These are phyloP conservation scores for Ampelocalamus luodianensis DNA, from an alignment of 176 grass and related monocot genomes.

Conservation along the genomic window DNA sequence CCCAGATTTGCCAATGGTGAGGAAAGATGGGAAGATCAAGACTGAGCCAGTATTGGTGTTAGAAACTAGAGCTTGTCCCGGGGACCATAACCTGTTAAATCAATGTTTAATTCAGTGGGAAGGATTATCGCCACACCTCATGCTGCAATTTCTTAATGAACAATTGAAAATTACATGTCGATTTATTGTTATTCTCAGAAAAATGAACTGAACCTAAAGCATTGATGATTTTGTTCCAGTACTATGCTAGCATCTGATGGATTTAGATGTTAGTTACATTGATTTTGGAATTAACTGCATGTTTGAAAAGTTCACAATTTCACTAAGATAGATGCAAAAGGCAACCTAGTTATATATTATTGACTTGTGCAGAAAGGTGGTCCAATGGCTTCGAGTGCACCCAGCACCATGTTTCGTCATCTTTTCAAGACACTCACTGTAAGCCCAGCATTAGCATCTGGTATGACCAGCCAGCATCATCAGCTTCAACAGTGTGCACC, in stretches of 20 bases:
- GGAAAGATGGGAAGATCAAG: no score
- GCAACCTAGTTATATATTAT: neutral
- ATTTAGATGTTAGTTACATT: neutral
- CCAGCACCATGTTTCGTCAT: constrained; percentile 11
- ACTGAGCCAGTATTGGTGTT: no score
- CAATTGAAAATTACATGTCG: no score
- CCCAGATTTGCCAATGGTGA: no score
- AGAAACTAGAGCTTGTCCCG: no score
- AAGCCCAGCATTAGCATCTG: constrained; percentile 17
- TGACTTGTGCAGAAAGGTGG: constrained; percentile 12
- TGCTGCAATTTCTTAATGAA: no score
- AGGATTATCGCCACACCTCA: no score
- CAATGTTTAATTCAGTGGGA: no score
- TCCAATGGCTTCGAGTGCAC: constrained; percentile 40
- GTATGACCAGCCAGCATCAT: constrained; percentile 24
- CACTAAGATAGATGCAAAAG: neutral
- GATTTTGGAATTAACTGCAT: neutral
- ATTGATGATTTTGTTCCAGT: neutral
- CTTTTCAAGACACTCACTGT: constrained; percentile 42
- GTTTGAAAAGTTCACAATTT: neutral
- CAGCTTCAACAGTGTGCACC: constrained; percentile 52
- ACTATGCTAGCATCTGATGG: neutral
- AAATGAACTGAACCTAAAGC: no score
- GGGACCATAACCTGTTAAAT: no score
- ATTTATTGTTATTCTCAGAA: no score